A percentile compares a stretch with the other conserved stretches of the same genome.
These are phyloP conservation scores for Amaranthus palmeri DNA, from an alignment of 148 eudicot genomes.

Conservation along the genomic window DNA sequence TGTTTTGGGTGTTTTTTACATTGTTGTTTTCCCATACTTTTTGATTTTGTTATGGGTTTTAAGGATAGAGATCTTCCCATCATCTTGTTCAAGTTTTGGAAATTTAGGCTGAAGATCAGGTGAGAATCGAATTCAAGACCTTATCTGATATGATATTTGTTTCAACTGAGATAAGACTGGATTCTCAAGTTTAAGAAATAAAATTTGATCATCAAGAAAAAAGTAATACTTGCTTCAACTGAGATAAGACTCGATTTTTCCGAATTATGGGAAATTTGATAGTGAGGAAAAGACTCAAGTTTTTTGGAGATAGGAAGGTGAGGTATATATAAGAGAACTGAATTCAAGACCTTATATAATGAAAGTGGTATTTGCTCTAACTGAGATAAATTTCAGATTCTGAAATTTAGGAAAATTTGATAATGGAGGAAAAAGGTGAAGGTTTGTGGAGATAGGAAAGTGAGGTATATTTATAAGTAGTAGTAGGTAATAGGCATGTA, in stretches of 20 bases:
- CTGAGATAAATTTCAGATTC: too few relatives aligned
- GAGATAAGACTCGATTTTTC: too few relatives aligned
- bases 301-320: neutral
- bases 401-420: neutral
- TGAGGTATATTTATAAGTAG: too few relatives aligned
- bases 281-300: neutral
- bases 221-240: slow-evolving; percentile 5
- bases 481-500: neutral
- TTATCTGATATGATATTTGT: neutral
- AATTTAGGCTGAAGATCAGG: neutral
- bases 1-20: slow-evolving; percentile 92
- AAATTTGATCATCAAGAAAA: too few relatives aligned
- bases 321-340: slow-evolving; percentile 2
- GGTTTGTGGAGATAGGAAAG: neutral
- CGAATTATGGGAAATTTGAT: neutral
- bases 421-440: neutral
- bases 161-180: neutral
- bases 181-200: too few relatives aligned
- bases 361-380: too few relatives aligned
- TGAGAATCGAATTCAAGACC: neutral
- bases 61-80: neutral
- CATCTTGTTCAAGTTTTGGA: slow-evolving; percentile 22
- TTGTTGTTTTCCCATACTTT: slow-evolving; percentile 3
- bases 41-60: slow-evolving; percentile 7
- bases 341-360: too few relatives aligned